A percentile compares a stretch with the other conserved stretches of the same genome.
Evolutionary conservation across 352 stramenopile genomes (phyloP).

Genomic region (Globisporangium ultimum): DNA sequence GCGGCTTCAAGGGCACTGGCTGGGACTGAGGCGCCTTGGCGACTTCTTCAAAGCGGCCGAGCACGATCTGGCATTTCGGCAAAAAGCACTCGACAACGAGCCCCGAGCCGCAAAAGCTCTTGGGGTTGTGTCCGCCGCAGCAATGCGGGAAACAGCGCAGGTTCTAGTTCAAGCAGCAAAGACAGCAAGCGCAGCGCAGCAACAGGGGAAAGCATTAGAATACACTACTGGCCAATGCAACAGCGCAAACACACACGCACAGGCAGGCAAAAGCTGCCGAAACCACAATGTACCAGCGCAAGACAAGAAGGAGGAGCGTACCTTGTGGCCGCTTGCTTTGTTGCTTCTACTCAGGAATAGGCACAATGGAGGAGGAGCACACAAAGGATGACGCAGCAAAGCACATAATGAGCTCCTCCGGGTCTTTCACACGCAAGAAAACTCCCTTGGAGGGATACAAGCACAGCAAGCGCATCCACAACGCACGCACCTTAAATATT

Average conservation of each 20-base stretch:
- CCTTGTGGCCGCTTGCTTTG: slow-evolving; percentile 82
- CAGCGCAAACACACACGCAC: too few species aligned
- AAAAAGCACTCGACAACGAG: slow-evolving; percentile 69
- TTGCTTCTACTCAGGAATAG: slow-evolving; percentile 52
- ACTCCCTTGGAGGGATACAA: too few species aligned
- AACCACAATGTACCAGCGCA: too few species aligned
- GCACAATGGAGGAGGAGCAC: not conserved
- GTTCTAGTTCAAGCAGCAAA: slow-evolving; percentile 31
- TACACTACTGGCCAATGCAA: not conserved
- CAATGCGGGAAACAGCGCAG: slow-evolving; percentile 82
- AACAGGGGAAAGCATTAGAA: not conserved
- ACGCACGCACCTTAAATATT: slow-evolving; percentile 64
- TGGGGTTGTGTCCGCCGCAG: slow-evolving; percentile 78
- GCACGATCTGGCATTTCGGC: slow-evolving; percentile 52
- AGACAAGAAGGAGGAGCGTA: slow-evolving; percentile 11
- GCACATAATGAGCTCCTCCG: too few species aligned
- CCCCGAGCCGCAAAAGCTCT: slow-evolving; percentile 81
- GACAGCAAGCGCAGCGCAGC: not conserved
- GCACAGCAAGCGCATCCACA: too few species aligned
- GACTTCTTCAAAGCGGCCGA: slow-evolving; percentile 73
- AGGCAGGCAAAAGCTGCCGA: too few species aligned
- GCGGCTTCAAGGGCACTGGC: not conserved
- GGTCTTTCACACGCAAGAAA: too few species aligned
- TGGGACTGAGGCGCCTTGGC: slow-evolving; percentile 19
- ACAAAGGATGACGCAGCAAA: too few species aligned